A percentile compares a stretch with the other conserved stretches of the same genome.
phyloP scores from a whole-genome alignment of 345 rosid genomes.

The Excoecaria agallocha region DNA sequence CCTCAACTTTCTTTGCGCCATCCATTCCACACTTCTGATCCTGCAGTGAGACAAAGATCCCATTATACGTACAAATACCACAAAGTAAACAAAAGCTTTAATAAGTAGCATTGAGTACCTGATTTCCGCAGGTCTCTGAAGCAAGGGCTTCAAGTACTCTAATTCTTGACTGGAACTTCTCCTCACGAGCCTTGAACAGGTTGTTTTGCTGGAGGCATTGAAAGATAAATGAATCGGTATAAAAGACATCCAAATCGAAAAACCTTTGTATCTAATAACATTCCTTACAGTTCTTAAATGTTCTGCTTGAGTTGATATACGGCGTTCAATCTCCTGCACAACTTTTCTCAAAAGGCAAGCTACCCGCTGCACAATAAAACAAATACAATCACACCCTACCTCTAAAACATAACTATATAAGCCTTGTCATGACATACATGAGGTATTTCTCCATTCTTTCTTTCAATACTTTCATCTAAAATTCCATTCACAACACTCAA shows the following conservation, averaged over 20 bases:
- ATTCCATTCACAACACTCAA: constrained; percentile 84
- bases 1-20: constrained; percentile 43
- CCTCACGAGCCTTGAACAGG: constrained; percentile 83
- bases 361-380: constrained; percentile 61
- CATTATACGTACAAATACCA: too few relatives aligned
- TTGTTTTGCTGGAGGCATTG: constrained; percentile 74
- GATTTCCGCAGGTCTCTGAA: constrained; percentile 59
- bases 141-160: constrained; percentile 91
- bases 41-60: too few relatives aligned
- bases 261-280: constrained; percentile 8
- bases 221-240: constrained; percentile 14
- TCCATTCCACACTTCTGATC: constrained; percentile 38
- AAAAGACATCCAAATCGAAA: constrained; percentile 5
- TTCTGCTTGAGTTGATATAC: constrained; percentile 96
- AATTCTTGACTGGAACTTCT: constrained; percentile 77
- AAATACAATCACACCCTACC: constrained; percentile 14
- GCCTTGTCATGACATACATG: constrained; percentile 46
- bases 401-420: not conserved
- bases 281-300: constrained; percentile 75
- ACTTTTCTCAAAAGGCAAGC: constrained; percentile 79
- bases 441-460: constrained; percentile 75
- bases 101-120: constrained; percentile 38
- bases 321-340: constrained; percentile 91
- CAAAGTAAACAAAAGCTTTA: not conserved
- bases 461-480: constrained; percentile 84